Conservation (phyloP, 1,284 basidiomycete genomes). For the Leccinum ponderosum region DNA sequence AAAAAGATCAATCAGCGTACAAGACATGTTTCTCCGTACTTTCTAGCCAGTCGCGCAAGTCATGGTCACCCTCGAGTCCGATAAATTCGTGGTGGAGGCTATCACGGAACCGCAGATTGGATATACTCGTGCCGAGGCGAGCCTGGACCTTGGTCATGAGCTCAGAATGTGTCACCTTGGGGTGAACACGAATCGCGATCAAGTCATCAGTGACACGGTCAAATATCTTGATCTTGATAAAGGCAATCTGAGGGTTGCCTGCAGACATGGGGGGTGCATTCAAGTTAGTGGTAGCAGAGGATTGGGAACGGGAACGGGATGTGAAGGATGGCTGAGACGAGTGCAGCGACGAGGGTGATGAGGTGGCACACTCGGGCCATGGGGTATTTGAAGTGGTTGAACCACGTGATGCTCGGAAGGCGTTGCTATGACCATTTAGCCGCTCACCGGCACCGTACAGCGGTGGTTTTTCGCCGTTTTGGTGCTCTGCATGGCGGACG, state of each 20-base stretch:
- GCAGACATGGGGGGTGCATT: slow-evolving; percentile 74
- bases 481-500: slow-evolving; percentile 23
- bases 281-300: slow-evolving; percentile 49
- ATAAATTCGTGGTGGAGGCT: slow-evolving; percentile 66
- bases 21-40: slow-evolving; percentile 86
- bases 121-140: slow-evolving; percentile 79
- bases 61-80: slow-evolving; percentile 68
- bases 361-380: slow-evolving; percentile 34
- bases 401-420: slow-evolving; percentile 25
- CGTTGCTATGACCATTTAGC: slow-evolving; percentile 19
- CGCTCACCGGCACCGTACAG: slow-evolving; percentile 15
- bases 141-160: slow-evolving; percentile 91
- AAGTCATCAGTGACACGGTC: slow-evolving; percentile 90
- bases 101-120: slow-evolving; percentile 71
- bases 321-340: slow-evolving; percentile 48
- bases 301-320: slow-evolving; percentile 57
- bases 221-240: slow-evolving; percentile 98
- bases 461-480: slow-evolving; percentile 29
- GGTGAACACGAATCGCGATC: slow-evolving; percentile 96
- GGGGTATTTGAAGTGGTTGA: slow-evolving; percentile 30
- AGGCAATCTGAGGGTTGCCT: slow-evolving; percentile 76
- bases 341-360: slow-evolving; percentile 46
- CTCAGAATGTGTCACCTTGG: slow-evolving; percentile 83
- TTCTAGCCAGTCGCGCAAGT: slow-evolving; percentile 80
- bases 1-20: slow-evolving; percentile 65